Conservation (phyloP, 176 grass and related monocot species). For the Rhynchospora pubera region DNA sequence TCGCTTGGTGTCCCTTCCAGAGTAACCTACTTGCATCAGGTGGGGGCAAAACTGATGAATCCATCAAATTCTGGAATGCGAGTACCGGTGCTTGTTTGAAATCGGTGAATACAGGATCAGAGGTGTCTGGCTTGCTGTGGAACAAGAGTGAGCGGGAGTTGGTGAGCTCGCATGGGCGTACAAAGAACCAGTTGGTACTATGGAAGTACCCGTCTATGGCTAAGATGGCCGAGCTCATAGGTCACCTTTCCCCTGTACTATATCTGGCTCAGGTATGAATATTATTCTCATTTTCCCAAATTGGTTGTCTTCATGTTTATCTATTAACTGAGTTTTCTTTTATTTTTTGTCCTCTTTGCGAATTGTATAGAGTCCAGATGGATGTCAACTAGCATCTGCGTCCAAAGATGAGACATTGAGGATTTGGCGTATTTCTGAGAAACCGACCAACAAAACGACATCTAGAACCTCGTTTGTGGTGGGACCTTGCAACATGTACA, state of each 20-base stretch:
- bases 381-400: constrained; percentile 7
- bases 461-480: not conserved
- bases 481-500: not conserved
- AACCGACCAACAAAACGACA: constrained; percentile 4
- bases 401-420: constrained; percentile 29
- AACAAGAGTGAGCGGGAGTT: constrained; percentile 40
- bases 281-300: not conserved
- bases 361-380: not conserved
- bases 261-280: constrained; percentile 43
- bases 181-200: constrained; percentile 28
- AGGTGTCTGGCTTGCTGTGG: constrained; percentile 40
- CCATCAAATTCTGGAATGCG: constrained; percentile 53
- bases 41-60: constrained; percentile 29
- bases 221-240: constrained; percentile 38
- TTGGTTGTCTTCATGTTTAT: not conserved
- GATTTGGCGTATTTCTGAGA: constrained; percentile 32
- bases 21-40: constrained; percentile 49
- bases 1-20: constrained; percentile 59
- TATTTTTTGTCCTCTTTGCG: not conserved
- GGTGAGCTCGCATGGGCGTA: constrained; percentile 33
- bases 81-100: constrained; percentile 27
- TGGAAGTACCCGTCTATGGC: constrained; percentile 53
- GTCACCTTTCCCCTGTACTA: constrained; percentile 35
- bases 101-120: constrained; percentile 44
- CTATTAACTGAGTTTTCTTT: not conserved